phyloP scores from a whole-genome alignment of 2,329 filamentous ascomycete genomes.

The Sclerotinia nivalis region DNA sequence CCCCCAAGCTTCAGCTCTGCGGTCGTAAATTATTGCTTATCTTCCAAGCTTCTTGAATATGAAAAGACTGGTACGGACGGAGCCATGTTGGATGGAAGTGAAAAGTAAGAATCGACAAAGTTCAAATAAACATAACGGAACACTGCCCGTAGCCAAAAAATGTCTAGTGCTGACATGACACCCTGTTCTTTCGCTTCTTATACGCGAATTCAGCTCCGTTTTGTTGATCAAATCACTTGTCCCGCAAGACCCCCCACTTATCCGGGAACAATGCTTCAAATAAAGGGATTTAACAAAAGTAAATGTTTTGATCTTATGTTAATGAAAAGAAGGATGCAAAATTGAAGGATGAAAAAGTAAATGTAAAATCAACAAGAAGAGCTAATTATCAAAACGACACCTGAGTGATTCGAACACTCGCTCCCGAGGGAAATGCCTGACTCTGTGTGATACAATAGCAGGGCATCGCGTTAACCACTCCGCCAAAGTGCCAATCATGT shows the following conservation, averaged over 20 bases:
- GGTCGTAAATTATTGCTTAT: no score
- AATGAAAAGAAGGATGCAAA: background rate
- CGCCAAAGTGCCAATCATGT: slow-evolving; percentile 19
- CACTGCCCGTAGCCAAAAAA: background rate
- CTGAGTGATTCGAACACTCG: slow-evolving; percentile 20
- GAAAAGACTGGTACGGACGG: background rate
- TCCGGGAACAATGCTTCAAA: background rate
- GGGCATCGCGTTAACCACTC: slow-evolving; percentile 21
- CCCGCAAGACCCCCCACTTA: background rate
- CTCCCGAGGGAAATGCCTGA: slow-evolving; percentile 19
- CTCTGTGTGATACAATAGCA: background rate
- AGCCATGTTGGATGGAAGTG: background rate
- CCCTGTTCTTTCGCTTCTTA: background rate
- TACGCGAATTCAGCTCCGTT: background rate
- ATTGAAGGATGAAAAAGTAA: no score
- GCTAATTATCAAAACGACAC: background rate
- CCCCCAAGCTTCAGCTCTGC: no score
- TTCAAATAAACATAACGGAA: background rate
- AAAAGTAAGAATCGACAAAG: background rate
- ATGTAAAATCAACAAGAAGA: background rate
- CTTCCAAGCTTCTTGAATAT: no score
- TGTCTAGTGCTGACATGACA: slow-evolving; percentile 4
- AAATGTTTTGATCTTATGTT: background rate
- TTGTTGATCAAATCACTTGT: background rate
- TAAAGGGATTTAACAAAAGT: background rate